phyloP scores from a whole-genome alignment of 306 rosid species.

The Prunus persica region Prunus_persica_NCBIv2 NC_034009.1:27262501-27263000 shows the following conservation, averaged over 20 bases:
- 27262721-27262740: no score
- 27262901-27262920: no score
- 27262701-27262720: no score
- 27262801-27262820: rapidly evolving
- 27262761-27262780: no score
- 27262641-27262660: not conserved
- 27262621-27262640: not conserved
- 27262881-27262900: not conserved
- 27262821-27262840: rapidly evolving
- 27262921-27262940: no score
- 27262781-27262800: no score
- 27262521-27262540: not conserved
- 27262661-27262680: not conserved
- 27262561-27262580: not conserved
- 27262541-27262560: not conserved
- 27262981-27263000: not conserved
- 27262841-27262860: not conserved
- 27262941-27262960: not conserved
- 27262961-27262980: not conserved
- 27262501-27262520: not conserved
- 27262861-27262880: not conserved
- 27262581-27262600: no score
- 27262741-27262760: no score
- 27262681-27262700: no score
- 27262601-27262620: not conserved